Conservation (phyloP, 257 asterid genomes). For the Cordia subcordata region DNA sequence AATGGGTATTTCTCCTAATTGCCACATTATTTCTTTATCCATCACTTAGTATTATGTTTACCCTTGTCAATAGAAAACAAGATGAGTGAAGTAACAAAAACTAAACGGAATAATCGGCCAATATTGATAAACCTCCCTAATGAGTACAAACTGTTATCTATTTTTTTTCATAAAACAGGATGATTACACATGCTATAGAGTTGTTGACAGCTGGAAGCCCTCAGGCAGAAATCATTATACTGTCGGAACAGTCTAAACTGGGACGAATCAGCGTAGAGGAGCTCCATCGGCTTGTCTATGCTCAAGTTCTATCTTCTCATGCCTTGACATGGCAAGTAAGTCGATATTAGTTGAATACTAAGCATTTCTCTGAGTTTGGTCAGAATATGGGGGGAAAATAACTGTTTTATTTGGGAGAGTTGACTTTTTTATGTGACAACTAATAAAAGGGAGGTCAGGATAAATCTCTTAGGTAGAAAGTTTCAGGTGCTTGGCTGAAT, state of each 20-base stretch:
- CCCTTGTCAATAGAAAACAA: too few species aligned
- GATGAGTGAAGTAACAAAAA: too few species aligned
- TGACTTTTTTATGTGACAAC: too few species aligned
- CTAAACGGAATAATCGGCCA: background rate
- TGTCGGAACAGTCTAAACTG: constrained; percentile 52
- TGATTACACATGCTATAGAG: constrained; percentile 82
- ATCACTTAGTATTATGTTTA: too few species aligned
- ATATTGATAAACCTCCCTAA: background rate
- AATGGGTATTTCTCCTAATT: too few species aligned
- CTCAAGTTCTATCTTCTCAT: constrained; percentile 88
- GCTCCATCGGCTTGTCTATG: constrained; percentile 80
- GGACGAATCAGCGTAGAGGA: constrained; percentile 91
- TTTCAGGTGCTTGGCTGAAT: too few species aligned
- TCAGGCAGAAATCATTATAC: constrained; percentile 68
- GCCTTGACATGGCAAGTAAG: constrained; percentile 95
- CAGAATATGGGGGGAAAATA: too few species aligned
- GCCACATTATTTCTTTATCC: too few species aligned
- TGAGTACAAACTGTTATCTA: constrained; percentile 1
- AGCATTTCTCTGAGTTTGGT: too few species aligned
- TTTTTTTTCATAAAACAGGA: constrained; percentile 47
- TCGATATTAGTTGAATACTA: constrained; percentile 4
- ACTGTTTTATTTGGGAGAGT: too few species aligned
- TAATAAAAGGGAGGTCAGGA: background rate
- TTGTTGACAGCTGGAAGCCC: constrained; percentile 79
- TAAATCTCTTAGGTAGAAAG: too few species aligned